Evolutionary conservation across 768 basidiomycete genomes (phyloP), one percentile per base, ranked within the genome.

Genomic region (Asterophora lycoperdoides): DNA sequence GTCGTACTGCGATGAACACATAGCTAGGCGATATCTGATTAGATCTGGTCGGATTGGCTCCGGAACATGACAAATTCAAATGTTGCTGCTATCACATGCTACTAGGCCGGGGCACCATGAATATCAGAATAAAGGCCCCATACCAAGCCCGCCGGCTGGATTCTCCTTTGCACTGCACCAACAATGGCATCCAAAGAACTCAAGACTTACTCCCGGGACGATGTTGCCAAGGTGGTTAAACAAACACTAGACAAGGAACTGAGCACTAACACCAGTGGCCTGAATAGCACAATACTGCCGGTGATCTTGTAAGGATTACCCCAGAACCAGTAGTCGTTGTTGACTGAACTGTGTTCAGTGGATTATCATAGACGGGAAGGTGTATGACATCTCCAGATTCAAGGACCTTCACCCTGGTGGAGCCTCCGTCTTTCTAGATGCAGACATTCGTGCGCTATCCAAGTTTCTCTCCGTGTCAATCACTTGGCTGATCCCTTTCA

Each of bases 371-470:
- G 92, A 94, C 60, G 78, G 81, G 47, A 88, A 88, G 64, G 91
- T 93, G 29, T 93, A 84, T 58, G 86, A 94, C 60, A 69, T 96
- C 35, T 80, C 81, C 46, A 82, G 78, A 57, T 96, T 98, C 69
- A 81, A 80, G 59, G 75, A 78, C 50, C 67, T 94, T 41, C 94
- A 98, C 60, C 94, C 92, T 0, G 95, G 94, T 47, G 93, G 94
- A 20, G 64, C 74, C 1, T 76, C 81, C 4, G 93, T 93, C 41
- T 75, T 97, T 15, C 64, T 85, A 9, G 85, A 89, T 59, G 70
- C 73, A 1, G 89, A 90, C 53, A 78, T 94, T 41, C 85, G 89
- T 85, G 38, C 43, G 85, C 46, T 29, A 26, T 36, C 32, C 11
- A 23, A 23, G 23, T 42, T 28, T 14, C 8, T 13, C 20, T n/a